phyloP scores from a whole-genome alignment of 768 basidiomycete species.

The Termitomyces sp. region DNA sequence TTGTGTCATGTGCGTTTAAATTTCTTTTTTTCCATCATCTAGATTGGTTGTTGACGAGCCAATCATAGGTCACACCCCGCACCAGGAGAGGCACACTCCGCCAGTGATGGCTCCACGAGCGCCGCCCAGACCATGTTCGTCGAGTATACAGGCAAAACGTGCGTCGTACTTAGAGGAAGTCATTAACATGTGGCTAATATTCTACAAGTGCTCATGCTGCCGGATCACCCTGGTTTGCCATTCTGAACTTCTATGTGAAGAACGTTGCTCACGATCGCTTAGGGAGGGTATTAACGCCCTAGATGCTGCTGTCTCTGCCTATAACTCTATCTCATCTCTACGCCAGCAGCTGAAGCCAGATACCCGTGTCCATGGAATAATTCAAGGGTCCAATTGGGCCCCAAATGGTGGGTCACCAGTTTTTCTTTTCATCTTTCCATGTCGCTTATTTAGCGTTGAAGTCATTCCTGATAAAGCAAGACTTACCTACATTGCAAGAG shows the following conservation, averaged over 20 bases:
- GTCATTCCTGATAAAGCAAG: slow-evolving; percentile 84
- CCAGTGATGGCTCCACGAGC: slow-evolving; percentile 49
- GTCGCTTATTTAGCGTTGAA: slow-evolving; percentile 20
- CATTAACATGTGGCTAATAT: slow-evolving; percentile 5
- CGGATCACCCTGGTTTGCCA: slow-evolving; percentile 63
- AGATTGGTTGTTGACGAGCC: not conserved
- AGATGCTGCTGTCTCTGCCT: slow-evolving; percentile 85
- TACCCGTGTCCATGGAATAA: slow-evolving; percentile 74
- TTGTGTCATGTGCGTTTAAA: slow-evolving; percentile 60
- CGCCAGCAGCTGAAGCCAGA: slow-evolving; percentile 87
- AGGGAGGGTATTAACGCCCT: slow-evolving; percentile 84
- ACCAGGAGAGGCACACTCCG: slow-evolving; percentile 48
- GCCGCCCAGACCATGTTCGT: slow-evolving; percentile 66
- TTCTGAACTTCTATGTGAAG: not conserved
- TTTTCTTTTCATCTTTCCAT: not conserved
- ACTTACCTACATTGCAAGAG: slow-evolving; percentile 70
- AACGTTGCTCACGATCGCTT: slow-evolving; percentile 5
- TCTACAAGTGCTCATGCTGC: slow-evolving; percentile 68
- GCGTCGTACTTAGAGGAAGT: slow-evolving; percentile 19
- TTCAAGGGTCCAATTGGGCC: slow-evolving; percentile 65
- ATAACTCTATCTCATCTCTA: slow-evolving; percentile 72
- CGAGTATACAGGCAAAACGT: slow-evolving; percentile 77
- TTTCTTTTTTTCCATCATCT: not conserved
- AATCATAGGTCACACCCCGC: slow-evolving; percentile 70
- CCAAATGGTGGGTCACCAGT: slow-evolving; percentile 56